Evolutionary conservation across 2,329 filamentous ascomycete genomes (phyloP), one percentile per base, ranked within the genome.

Genomic region (Colletotrichum chlorophyti): DNA sequence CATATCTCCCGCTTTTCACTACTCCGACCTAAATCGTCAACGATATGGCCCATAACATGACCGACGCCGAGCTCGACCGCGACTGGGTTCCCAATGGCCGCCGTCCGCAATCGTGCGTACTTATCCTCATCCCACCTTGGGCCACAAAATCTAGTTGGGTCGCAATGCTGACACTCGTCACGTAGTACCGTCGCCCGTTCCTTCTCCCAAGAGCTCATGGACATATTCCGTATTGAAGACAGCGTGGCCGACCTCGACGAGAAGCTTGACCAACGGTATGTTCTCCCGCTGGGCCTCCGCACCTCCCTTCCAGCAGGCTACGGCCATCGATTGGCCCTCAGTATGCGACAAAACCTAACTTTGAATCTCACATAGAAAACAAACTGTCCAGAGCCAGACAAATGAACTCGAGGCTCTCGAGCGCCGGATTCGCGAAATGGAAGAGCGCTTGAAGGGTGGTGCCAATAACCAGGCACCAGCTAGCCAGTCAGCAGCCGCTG

Each of bases 371-470:
- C 14, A 63, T 72, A 97, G 93, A 76, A 95, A 95, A 77, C 87
- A 92, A 70, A 84, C 85, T 60, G 88, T 98, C 70, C 84, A 83
- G 63, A 85, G 83, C 49, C 90, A 91, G 71, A 86, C 85, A 53
- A 85, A 87, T 63, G 91, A 97, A 75, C 88, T 98, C 65, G 89
- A 96, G 74, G 87, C 88, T 54, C 88, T 98, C 68, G 92, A 97
- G 76, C 87, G 87, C 49, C 88, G 88, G 66, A 86, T 98, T 66
- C 89, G 87, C 66, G 92, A 93, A 68, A 92, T 95, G 75, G 93
- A 97, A 76, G 83, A 90, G 65, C 89, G 89, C 40, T 83, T 98
- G 50, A 84, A 77, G 65, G 68, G 66, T 54, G 60, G 57, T 45
- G 43, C 58, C 63, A 35, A 10, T 51, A 32, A 52, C 59, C 50